A percentile compares a stretch with the other conserved stretches of the same genome.
These are phyloP conservation scores for Wickerhamiella bombiphila DNA, from an alignment of 805 yeast genomes.

Conservation along the genomic window DNA sequence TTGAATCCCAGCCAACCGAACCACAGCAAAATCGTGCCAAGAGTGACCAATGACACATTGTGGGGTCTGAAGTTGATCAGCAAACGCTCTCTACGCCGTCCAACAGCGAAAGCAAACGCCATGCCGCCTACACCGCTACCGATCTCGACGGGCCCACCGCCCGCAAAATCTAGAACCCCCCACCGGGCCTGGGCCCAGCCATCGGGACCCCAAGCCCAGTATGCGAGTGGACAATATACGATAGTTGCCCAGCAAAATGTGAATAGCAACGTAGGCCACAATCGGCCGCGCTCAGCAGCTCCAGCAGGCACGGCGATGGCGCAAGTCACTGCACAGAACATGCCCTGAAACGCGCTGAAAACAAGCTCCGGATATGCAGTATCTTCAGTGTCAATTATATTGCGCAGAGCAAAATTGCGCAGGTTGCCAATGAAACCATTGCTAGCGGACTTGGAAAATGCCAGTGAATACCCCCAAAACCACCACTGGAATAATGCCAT, in stretches of 20 bases:
- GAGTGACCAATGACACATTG: conserved; percentile 76
- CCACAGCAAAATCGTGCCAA: conserved; percentile 80
- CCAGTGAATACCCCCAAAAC: conserved; percentile 94
- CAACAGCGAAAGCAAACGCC: conserved; percentile 36
- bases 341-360: conserved; percentile 75
- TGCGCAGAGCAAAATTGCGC: conserved; percentile 65
- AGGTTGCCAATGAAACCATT: conserved; percentile 83
- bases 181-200: conserved; percentile 84
- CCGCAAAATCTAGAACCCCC: conserved; percentile 93
- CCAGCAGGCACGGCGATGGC: conserved; percentile 80
- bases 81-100: conserved; percentile 58
- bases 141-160: conserved; percentile 96
- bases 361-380: conserved; percentile 64
- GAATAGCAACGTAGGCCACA: conserved; percentile 71
- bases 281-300: conserved; percentile 82
- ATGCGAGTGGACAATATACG: conserved; percentile 89
- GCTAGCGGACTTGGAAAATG: conserved; percentile 65
- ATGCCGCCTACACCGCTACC: conserved; percentile 83
- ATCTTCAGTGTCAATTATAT: conserved; percentile 36
- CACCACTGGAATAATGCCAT: conserved; percentile 85
- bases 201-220: conserved; percentile 85
- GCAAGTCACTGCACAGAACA: conserved; percentile 81
- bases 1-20: conserved; percentile 95
- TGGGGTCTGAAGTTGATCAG: conserved; percentile 88
- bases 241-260: conserved; percentile 78